Percentiles rank a stretch among this genome's conserved stretches.
Evolutionary conservation across 148 eudicot genomes (phyloP).

Genomic region (Rhododendron williamsianum): DNA sequence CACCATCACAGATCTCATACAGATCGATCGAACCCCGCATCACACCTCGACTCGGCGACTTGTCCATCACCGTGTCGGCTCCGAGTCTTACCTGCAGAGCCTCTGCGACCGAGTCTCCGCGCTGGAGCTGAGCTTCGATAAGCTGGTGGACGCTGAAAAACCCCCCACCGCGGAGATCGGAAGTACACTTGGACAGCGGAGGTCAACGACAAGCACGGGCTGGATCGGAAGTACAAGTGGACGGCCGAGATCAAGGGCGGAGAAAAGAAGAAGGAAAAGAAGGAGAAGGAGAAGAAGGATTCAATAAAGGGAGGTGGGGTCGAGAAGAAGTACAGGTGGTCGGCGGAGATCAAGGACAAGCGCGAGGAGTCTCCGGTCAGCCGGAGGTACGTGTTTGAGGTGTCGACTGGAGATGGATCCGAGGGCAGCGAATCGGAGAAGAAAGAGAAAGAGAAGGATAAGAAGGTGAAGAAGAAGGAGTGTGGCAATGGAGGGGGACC

Average conservation of each 20-base stretch:
- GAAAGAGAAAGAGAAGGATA: conserved; percentile 21
- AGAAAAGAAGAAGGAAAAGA: conserved; percentile 31
- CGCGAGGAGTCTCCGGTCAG: conserved; percentile 29
- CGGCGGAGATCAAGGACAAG: conserved; percentile 66
- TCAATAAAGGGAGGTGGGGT: conserved; percentile 1
- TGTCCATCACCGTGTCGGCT: conserved; percentile 5
- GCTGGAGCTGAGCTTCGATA: conserved; percentile 56
- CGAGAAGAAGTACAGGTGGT: conserved; percentile 59
- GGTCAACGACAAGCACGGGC: conserved; percentile 22
- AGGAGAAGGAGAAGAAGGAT: conserved; percentile 19
- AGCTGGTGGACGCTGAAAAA: conserved; percentile 20
- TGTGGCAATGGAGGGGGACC: conserved; percentile 5
- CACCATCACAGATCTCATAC: conserved; percentile 41
- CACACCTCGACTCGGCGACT: conserved; percentile 30
- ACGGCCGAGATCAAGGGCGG: conserved; percentile 61
- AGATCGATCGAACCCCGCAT: conserved; percentile 33
- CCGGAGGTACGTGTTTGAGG: conserved; percentile 55
- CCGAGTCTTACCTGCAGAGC: conserved; percentile 41
- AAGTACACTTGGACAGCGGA: conserved; percentile 66
- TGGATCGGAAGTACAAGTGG: conserved; percentile 44
- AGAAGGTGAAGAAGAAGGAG: conserved; percentile 17
- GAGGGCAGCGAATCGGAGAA: conserved; percentile 26
- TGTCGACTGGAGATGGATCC: conserved; percentile 39
- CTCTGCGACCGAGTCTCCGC: conserved; percentile 61
- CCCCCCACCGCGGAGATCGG: conserved; percentile 22